phyloP scores from a whole-genome alignment of 2,329 filamentous ascomycete species.

The Stagonosporopsis cucurbitacearum region DNA sequence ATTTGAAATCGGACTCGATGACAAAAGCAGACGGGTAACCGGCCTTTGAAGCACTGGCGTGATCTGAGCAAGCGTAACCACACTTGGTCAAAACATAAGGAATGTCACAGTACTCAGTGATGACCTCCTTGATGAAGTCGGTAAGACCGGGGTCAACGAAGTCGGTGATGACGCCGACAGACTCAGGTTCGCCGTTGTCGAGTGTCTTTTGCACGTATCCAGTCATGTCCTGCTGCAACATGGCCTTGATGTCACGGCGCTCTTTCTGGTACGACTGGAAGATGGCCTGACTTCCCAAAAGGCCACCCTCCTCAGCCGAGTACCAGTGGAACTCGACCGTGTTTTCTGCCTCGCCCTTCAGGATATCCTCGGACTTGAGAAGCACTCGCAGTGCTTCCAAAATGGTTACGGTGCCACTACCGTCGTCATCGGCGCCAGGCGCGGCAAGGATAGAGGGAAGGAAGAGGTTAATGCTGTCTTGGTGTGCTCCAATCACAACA shows the following conservation, averaged over 20 bases:
- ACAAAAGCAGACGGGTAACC: constrained; percentile 79
- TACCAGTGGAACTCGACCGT: constrained; percentile 98
- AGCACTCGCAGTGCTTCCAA: constrained; percentile 87
- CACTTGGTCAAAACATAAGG: constrained; percentile 88
- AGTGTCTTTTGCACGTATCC: constrained; percentile 84
- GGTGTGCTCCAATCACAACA: constrained; percentile 87
- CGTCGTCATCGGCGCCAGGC: constrained; percentile 94
- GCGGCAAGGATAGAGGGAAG: constrained; percentile 82
- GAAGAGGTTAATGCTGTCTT: constrained; percentile 83
- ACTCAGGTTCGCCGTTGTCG: constrained; percentile 81
- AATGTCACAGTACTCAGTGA: constrained; percentile 87
- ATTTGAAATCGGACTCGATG: constrained; percentile 74
- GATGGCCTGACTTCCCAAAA: constrained; percentile 87
- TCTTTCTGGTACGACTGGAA: constrained; percentile 80
- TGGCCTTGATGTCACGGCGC: constrained; percentile 82
- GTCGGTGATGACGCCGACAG: constrained; percentile 91
- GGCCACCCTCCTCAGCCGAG: constrained; percentile 84
- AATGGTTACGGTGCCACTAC: constrained; percentile 91
- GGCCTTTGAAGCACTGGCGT: constrained; percentile 74
- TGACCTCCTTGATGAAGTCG: constrained; percentile 86
- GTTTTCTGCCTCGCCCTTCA: constrained; percentile 75
- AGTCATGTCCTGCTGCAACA: constrained; percentile 96
- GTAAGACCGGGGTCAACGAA: constrained; percentile 85
- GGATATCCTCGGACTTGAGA: constrained; percentile 72
- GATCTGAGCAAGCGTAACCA: constrained; percentile 82